Conservation (phyloP, 2,329 filamentous ascomycete genomes). For the Rasamsonia emersonii region DNA sequence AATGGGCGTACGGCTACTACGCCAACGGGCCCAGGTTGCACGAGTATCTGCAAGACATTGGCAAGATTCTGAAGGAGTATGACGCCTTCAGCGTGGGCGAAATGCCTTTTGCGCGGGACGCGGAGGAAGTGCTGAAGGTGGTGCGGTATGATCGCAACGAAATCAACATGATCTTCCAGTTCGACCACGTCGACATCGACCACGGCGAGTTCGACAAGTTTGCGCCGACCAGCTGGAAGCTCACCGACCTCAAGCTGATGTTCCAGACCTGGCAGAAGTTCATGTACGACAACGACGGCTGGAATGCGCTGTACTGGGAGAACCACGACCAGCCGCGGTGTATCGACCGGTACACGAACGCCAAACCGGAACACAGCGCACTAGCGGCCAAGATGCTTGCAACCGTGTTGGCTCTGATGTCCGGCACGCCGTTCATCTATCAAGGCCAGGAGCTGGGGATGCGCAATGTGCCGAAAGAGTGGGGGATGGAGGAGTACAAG, state of each 20-base stretch:
- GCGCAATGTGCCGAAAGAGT: conserved; percentile 53
- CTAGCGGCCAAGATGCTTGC: conserved; percentile 53
- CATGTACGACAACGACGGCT: conserved; percentile 51
- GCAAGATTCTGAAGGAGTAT: conserved; percentile 47
- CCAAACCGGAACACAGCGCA: conserved; percentile 41
- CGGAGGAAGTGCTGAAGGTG: conserved; percentile 43
- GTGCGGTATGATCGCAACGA: conserved; percentile 51
- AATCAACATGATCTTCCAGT: conserved; percentile 66
- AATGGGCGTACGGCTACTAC: conserved; percentile 36
- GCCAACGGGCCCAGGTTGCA: conserved; percentile 52
- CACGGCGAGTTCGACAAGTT: conserved; percentile 44
- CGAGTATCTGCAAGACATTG: conserved; percentile 48
- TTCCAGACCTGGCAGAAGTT: conserved; percentile 52
- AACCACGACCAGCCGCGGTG: conserved; percentile 58
- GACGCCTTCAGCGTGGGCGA: conserved; percentile 53
- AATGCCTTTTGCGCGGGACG: conserved; percentile 46
- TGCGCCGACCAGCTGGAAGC: conserved; percentile 37
- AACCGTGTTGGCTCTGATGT: conserved; percentile 47
- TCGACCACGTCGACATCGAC: conserved; percentile 58
- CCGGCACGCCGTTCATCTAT: conserved; percentile 59
- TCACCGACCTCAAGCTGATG: conserved; percentile 45
- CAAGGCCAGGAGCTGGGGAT: conserved; percentile 63
- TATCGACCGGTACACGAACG: conserved; percentile 48
- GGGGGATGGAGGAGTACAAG: conserved; percentile 58
- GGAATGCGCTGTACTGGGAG: conserved; percentile 58